phyloP scores from a whole-genome alignment of 2,329 filamentous ascomycete species.

The Lachnellula cervina region DNA sequence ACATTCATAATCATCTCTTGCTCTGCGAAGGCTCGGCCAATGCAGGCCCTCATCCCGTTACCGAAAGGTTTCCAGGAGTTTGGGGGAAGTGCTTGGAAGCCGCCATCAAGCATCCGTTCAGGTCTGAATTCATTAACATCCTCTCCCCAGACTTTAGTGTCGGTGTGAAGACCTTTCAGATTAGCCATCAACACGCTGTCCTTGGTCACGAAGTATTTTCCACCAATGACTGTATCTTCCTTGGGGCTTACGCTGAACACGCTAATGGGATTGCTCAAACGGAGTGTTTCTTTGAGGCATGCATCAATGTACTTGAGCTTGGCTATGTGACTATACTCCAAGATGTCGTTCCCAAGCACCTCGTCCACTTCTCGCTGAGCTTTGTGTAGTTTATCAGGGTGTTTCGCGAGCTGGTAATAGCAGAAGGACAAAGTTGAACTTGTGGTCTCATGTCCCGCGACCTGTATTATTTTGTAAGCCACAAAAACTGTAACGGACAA shows the following conservation, averaged over 20 bases:
- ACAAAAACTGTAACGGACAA: background rate
- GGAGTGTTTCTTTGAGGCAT: constrained; percentile 60
- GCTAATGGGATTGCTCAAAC: constrained; percentile 35
- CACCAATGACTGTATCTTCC: background rate
- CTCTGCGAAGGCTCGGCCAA: constrained; percentile 69
- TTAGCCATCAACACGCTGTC: constrained; percentile 46
- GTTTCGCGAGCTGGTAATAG: constrained; percentile 46
- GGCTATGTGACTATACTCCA: constrained; percentile 42
- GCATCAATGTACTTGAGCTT: constrained; percentile 60
- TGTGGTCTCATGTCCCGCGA: constrained; percentile 66
- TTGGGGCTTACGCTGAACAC: constrained; percentile 43
- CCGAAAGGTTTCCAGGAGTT: constrained; percentile 71
- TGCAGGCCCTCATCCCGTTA: constrained; percentile 65
- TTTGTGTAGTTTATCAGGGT: constrained; percentile 40
- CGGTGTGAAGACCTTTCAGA: constrained; percentile 52
- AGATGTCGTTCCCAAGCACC: constrained; percentile 40
- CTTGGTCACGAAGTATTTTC: constrained; percentile 30
- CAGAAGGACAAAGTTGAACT: constrained; percentile 44
- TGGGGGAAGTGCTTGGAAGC: constrained; percentile 58
- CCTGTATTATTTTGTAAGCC: constrained; percentile 22
- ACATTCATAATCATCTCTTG: constrained; percentile 62
- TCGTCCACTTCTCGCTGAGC: constrained; percentile 48
- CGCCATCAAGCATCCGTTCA: constrained; percentile 66
- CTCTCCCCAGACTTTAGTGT: constrained; percentile 59
- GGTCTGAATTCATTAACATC: constrained; percentile 63